phyloP scores from a whole-genome alignment of 148 eudicot species.

The Rhododendron ferrugineum region DNA sequence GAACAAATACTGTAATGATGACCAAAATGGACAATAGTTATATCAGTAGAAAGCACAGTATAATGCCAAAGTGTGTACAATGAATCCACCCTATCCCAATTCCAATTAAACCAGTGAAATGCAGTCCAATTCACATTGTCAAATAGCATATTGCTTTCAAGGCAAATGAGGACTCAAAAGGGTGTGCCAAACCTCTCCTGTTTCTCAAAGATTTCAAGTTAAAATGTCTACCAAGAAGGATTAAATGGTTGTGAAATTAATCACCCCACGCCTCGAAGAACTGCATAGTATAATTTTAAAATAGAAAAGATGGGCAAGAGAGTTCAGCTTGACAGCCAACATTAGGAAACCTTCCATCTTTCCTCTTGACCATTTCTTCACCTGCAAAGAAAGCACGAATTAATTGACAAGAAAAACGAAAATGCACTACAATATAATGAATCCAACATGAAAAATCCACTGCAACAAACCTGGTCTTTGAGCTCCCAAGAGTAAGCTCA shows the following conservation, averaged over 20 bases:
- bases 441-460: background rate
- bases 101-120: background rate
- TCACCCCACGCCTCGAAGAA: background rate
- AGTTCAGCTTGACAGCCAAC: background rate
- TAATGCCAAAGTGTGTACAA: background rate
- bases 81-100: background rate
- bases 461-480: slow-evolving; percentile 45
- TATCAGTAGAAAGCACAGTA: background rate
- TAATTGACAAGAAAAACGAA: background rate
- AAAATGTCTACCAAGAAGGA: background rate
- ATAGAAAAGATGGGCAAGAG: background rate
- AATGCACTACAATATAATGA: too few relatives aligned
- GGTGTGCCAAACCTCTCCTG: background rate
- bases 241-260: background rate
- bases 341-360: background rate
- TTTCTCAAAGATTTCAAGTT: slow-evolving; percentile 1
- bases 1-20: background rate
- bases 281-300: background rate
- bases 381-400: slow-evolving; percentile 12
- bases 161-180: background rate
- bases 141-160: background rate
- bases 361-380: background rate
- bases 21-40: background rate
- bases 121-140: background rate
- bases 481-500: slow-evolving; percentile 75